phyloP scores from a whole-genome alignment of 306 rosid species.

The Vigna reflexopilosa region DNA sequence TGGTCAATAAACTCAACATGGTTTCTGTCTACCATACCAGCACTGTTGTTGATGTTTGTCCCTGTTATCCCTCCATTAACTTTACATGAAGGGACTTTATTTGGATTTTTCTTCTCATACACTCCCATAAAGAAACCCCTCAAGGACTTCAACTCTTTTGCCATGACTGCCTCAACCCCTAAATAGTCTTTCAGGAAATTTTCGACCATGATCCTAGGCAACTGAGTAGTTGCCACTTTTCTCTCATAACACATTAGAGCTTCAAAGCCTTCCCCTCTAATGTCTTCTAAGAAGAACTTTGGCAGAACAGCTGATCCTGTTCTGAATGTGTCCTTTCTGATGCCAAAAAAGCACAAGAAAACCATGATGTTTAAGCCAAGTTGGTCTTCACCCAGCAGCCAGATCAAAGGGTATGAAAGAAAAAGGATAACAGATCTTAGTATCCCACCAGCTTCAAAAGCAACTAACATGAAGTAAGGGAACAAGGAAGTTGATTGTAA shows the following conservation, averaged over 20 bases:
- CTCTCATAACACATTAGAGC: slow-evolving; percentile 55
- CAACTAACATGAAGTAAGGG: slow-evolving; percentile 80
- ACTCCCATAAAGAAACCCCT: slow-evolving; percentile 67
- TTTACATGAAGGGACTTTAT: slow-evolving; percentile 6
- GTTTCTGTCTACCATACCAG: slow-evolving; percentile 35
- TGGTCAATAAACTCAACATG: slow-evolving; percentile 43
- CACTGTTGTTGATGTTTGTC: neutral
- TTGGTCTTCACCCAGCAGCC: slow-evolving; percentile 63
- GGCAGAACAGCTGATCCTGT: slow-evolving; percentile 69
- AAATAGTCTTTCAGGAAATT: slow-evolving; percentile 63
- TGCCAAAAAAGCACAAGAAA: slow-evolving; percentile 66
- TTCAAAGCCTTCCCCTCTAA: slow-evolving; percentile 64
- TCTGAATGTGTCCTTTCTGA: slow-evolving; percentile 51
- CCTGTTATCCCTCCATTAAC: neutral
- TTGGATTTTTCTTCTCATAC: slow-evolving; percentile 46
- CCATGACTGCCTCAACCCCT: slow-evolving; percentile 59
- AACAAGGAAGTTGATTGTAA: slow-evolving; percentile 59
- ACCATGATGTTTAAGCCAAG: slow-evolving; percentile 62
- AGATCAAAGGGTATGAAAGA: slow-evolving; percentile 62
- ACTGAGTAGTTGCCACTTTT: slow-evolving; percentile 57
- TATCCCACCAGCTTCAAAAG: slow-evolving; percentile 74
- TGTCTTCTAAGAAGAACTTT: slow-evolving; percentile 66
- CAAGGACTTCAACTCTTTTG: slow-evolving; percentile 62
- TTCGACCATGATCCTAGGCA: slow-evolving; percentile 75
- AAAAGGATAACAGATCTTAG: slow-evolving; percentile 59